Base-by-base conservation (phyloP, 805 yeast genomes). In the Ogataea pini region DNA sequence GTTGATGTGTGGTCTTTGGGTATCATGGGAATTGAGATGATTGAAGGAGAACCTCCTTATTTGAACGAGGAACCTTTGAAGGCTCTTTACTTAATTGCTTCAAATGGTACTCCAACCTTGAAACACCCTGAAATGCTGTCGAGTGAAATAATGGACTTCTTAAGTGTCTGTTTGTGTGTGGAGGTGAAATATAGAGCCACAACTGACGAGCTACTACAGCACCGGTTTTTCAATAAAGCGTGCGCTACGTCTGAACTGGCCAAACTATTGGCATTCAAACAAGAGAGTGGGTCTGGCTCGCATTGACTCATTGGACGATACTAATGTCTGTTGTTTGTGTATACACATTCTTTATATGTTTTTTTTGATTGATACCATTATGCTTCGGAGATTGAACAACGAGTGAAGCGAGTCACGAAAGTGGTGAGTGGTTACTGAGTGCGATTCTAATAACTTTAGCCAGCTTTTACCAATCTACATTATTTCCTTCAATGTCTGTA, bases 31-130 rank as follows among this genome's bases (percentile, higher is more conserved):
- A 94, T 94, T 61, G 99, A 94, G 70, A 92, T 94, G 98, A 89
- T 94, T 57, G 99, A 94, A 69, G 97, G 97, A 20, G 99, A 94
- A 67, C 99, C 99, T 12, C 99, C 99, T 2, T 94, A 94, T 63
- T 73, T 94, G 64, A 92, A 92, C 61, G 99, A 94, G 67, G 89
- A 95, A 32, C 99, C 99, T 18, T 77, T 94, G 64, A 81, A 94
- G 61, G 98, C 98, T 0, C 73, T 94, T 44, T 94, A 91, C 68
- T 74, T 94, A 67, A 94, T 94, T 74, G 96, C 96, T 4, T 89
- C 97, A 0, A 92, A 89, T 61, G 99, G 99, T 45, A 94, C 98
- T 0, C 99, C 99, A 18, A 83, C 84, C 57, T 74, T 94, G 63
- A 90, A 91, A 67, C 89, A 90, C 61, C 90, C 92, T 2, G 89